phyloP scores from a whole-genome alignment of 2,329 filamentous ascomycete species.

The Diaporthe sp. region DNA sequence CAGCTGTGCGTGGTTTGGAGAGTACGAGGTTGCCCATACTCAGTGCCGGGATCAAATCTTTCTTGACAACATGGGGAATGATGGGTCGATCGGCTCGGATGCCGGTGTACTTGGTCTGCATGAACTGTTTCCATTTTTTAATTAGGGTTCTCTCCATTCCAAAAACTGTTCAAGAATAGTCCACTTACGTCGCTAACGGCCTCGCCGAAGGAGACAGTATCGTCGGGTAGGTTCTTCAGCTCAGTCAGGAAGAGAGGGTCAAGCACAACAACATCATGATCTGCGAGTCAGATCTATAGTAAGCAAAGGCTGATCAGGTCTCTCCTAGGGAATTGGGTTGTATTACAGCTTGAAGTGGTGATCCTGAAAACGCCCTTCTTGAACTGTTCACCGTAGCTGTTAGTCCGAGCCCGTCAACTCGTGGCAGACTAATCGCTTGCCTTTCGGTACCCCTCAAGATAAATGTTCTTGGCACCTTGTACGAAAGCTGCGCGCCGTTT shows the following conservation, averaged over 20 bases:
- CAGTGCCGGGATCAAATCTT: constrained; percentile 35
- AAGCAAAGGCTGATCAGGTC: background rate
- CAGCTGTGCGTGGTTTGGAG: background rate
- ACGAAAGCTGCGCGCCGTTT: constrained; percentile 48
- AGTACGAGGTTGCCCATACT: constrained; percentile 18
- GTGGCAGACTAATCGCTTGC: constrained; percentile 22
- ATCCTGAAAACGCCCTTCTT: constrained; percentile 38
- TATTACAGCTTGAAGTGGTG: constrained; percentile 29
- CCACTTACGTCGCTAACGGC: constrained; percentile 32
- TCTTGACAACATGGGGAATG: constrained; percentile 37
- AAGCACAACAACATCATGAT: constrained; percentile 28
- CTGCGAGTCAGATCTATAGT: constrained; percentile 1
- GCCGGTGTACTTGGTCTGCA: constrained; percentile 38
- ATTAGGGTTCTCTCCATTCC: background rate
- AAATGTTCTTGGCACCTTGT: constrained; percentile 44
- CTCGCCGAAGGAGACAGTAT: constrained; percentile 34
- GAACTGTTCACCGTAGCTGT: constrained; percentile 7
- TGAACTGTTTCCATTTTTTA: constrained; percentile 15
- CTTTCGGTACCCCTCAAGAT: constrained; percentile 49
- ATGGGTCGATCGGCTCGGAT: constrained; percentile 29
- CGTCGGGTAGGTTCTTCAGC: constrained; percentile 37
- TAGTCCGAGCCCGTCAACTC: background rate
- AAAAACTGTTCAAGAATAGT: background rate
- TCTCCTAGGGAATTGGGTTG: background rate
- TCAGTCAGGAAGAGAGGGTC: constrained; percentile 31